A percentile compares a stretch with the other conserved stretches of the same genome.
Evolutionary conservation across 805 yeast species (phyloP).

Genomic region (Scheffersomyces spartinae): DNA sequence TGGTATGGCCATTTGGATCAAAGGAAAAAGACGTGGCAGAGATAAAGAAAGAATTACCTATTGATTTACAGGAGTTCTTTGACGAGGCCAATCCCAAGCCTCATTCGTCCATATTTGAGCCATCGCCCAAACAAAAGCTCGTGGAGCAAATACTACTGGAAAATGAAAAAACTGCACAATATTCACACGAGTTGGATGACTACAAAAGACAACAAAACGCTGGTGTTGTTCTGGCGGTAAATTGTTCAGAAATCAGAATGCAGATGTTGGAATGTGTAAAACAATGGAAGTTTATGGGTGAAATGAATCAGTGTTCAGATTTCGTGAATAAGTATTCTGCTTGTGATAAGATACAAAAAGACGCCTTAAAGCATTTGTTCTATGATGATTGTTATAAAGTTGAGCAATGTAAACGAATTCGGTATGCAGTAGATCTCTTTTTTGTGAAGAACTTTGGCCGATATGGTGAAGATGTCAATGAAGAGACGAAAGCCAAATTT

Average conservation of each 20-base stretch:
- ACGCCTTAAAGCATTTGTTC: constrained; percentile 20
- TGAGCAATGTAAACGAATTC: constrained; percentile 24
- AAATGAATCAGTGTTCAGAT: constrained; percentile 16
- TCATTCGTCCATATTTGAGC: constrained; percentile 12
- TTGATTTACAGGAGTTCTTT: constrained; percentile 19
- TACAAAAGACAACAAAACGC: constrained; percentile 18
- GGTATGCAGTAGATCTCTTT: constrained; percentile 23
- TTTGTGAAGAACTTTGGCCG: constrained; percentile 27
- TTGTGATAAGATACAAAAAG: constrained; percentile 24
- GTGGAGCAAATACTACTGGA: constrained; percentile 15
- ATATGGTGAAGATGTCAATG: constrained; percentile 17
- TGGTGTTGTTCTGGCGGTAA: constrained; percentile 16
- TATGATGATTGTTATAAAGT: constrained; percentile 25
- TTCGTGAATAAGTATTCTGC: constrained; percentile 14
- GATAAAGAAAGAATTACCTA: constrained; percentile 22
- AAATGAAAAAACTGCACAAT: constrained; percentile 7
- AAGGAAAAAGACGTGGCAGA: constrained; percentile 13
- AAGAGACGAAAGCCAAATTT: constrained; percentile 15
- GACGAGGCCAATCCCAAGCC: constrained; percentile 15
- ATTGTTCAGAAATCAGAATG: constrained; percentile 30
- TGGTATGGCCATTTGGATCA: constrained; percentile 21
- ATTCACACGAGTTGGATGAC: constrained; percentile 16
- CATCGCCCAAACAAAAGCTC: constrained; percentile 14
- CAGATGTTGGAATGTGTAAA: constrained; percentile 24
- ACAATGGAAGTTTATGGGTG: constrained; percentile 16